Evolutionary conservation across 2,329 filamentous ascomycete species (phyloP), one percentile per base, ranked within the genome.

Genomic region (Tricladium varicosporioides): DNA sequence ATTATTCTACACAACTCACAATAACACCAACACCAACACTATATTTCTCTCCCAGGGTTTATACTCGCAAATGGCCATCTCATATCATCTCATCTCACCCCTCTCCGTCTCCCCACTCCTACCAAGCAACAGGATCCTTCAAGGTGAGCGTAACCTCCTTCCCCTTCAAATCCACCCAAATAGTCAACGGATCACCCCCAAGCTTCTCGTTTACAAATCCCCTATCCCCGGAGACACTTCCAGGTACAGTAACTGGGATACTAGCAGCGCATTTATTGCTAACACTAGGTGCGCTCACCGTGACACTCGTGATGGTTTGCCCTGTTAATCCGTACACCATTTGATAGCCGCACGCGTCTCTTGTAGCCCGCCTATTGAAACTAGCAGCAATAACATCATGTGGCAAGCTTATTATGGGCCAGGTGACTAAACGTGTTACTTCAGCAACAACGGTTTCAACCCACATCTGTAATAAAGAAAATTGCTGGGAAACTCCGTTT

Each of bases 391-490:
- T 19, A 63, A 53, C 63, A 16, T 58, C 76, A 54, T 84, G 81
- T 57, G 80, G 83, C 58, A 80, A 69, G 1, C 78, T 80, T 18
- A 78, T 72, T 32, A 84, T 67, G 1, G 80, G 79, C 80, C 80
- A 83, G 45, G 72, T 79, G 77, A 49, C 46, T 14, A 51, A 15
- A 16, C 62, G 51, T 1, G 53, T 55, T 16, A 68, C 56, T 50
- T 66, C 64, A 13, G 58, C 46, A 3, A 65, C 52, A 2, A 67
- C 56, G 9, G 58, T 63, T 48, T 68, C 65, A 3, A 64, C 60
- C 64, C 62, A 66, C 53, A 66, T 63, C 54, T 67, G 60, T 1
- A 67, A 42, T 5, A 67, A 48, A 54, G 53, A 56, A 19, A 47
- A 51, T 16, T 56, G 53, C 8, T 43, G 42, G 5, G 48, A 45